phyloP scores from a whole-genome alignment of 2,329 filamentous ascomycete species.

The Colletotrichum scovillei region DNA sequence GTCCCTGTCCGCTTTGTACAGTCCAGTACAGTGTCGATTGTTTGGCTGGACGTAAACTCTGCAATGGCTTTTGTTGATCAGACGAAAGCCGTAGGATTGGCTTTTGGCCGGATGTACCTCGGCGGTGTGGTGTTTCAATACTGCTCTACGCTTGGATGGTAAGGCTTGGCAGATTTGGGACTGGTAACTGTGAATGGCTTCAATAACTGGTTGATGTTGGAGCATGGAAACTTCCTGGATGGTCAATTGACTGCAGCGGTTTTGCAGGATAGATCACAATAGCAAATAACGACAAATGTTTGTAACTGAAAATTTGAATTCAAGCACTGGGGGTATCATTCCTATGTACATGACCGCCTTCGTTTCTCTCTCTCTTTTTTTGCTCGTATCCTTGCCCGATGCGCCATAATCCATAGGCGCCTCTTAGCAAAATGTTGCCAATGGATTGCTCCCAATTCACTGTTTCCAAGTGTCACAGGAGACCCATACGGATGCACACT shows the following conservation, averaged over 20 bases:
- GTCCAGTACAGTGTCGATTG: background rate
- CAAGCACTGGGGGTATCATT: slow-evolving; percentile 35
- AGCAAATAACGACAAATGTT: too few species aligned
- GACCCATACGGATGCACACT: background rate
- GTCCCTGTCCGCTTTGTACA: background rate
- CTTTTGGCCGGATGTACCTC: background rate
- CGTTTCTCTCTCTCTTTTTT: background rate
- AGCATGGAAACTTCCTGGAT: background rate
- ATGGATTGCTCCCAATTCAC: slow-evolving; percentile 1
- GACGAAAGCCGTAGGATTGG: background rate
- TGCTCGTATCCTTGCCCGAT: slow-evolving; percentile 7
- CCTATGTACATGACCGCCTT: slow-evolving; percentile 28
- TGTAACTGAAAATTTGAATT: slow-evolving; percentile 14
- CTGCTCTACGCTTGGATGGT: background rate
- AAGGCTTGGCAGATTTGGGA: background rate
- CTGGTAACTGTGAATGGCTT: background rate
- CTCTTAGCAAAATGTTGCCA: background rate
- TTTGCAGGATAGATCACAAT: too few species aligned
- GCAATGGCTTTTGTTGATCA: background rate
- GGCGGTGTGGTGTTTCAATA: background rate
- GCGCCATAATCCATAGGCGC: slow-evolving; percentile 19
- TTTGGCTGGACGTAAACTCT: too few species aligned
- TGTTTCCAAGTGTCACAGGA: slow-evolving; percentile 17
- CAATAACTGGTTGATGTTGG: background rate
- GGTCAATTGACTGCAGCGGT: too few species aligned